phyloP scores from a whole-genome alignment of 2,329 filamentous ascomycete species.

The Xylariales sp. region DNA sequence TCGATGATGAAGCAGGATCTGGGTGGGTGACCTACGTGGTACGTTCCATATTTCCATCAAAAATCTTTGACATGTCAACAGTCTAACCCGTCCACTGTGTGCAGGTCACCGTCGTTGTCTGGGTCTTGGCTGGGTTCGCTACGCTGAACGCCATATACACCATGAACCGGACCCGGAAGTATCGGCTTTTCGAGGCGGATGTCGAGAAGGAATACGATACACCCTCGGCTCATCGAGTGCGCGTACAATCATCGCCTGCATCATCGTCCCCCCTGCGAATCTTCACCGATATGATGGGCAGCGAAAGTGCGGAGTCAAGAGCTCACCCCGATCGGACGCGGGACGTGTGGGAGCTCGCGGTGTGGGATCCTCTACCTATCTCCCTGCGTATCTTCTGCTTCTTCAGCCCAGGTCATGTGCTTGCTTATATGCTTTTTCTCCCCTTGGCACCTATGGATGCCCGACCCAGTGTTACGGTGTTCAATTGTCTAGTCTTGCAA shows the following conservation, averaged over 20 bases:
- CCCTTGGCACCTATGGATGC: slow-evolving; percentile 73
- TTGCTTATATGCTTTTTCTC: slow-evolving; percentile 84
- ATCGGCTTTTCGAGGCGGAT: slow-evolving; percentile 84
- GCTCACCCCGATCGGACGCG: slow-evolving; percentile 76
- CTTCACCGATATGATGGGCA: slow-evolving; percentile 62
- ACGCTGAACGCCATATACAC: slow-evolving; percentile 75
- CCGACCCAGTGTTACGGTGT: slow-evolving; percentile 78
- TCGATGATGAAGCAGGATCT: slow-evolving; percentile 63
- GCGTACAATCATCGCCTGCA: slow-evolving; percentile 77
- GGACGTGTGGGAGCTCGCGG: slow-evolving; percentile 90
- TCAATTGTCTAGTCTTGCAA: slow-evolving; percentile 76
- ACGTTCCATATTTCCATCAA: slow-evolving; percentile 25
- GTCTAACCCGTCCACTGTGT: slow-evolving; percentile 11
- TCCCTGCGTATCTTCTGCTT: slow-evolving; percentile 79
- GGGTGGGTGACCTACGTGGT: slow-evolving; percentile 61
- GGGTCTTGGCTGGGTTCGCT: slow-evolving; percentile 64
- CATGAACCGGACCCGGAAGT: slow-evolving; percentile 75
- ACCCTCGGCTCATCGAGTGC: slow-evolving; percentile 82
- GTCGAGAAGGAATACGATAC: slow-evolving; percentile 75
- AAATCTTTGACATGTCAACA: background rate
- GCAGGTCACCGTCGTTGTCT: slow-evolving; percentile 67
- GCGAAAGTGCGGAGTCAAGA: slow-evolving; percentile 71
- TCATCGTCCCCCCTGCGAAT: slow-evolving; percentile 75
- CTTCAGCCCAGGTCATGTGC: slow-evolving; percentile 90
- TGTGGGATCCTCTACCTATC: slow-evolving; percentile 91